phyloP scores from a whole-genome alignment of 2,329 filamentous ascomycete species.

The Calonectria hawksworthii region DNA sequence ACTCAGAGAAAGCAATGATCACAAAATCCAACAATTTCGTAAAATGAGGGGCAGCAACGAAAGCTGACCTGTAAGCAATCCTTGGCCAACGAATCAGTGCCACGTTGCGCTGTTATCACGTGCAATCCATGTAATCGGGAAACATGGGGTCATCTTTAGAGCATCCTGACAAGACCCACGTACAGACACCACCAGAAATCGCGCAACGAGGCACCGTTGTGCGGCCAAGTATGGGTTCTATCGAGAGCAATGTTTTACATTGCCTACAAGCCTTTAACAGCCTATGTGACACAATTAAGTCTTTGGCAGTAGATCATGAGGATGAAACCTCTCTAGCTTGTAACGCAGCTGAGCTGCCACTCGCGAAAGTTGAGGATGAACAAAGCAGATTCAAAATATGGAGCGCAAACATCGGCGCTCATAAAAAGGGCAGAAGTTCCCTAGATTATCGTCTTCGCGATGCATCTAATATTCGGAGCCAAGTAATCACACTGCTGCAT shows the following conservation, averaged over 20 bases:
- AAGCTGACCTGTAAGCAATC: not conserved
- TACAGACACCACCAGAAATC: not conserved
- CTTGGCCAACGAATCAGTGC: not conserved
- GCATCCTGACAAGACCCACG: not conserved
- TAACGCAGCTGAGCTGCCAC: not conserved
- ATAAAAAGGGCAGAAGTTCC: not conserved
- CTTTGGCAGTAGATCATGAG: not conserved
- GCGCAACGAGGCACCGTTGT: not conserved
- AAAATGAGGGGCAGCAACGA: not conserved
- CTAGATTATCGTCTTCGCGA: slow-evolving; percentile 29
- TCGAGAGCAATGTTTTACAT: not conserved
- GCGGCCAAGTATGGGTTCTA: not conserved
- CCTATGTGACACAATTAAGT: not conserved
- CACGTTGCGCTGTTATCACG: not conserved
- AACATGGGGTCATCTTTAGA: not conserved
- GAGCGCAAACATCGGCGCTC: slow-evolving; percentile 21
- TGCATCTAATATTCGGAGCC: slow-evolving; percentile 5
- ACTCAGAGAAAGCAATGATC: not conserved
- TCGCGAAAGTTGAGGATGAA: not conserved
- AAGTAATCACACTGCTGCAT: not conserved
- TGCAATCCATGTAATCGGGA: not conserved
- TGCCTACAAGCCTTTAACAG: not conserved
- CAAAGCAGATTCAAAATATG: slow-evolving; percentile 30
- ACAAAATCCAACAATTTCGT: not conserved
- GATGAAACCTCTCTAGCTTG: not conserved